Base-by-base conservation (phyloP, 352 stramenopile genomes). In the Globisporangium okanoganense region DNA sequence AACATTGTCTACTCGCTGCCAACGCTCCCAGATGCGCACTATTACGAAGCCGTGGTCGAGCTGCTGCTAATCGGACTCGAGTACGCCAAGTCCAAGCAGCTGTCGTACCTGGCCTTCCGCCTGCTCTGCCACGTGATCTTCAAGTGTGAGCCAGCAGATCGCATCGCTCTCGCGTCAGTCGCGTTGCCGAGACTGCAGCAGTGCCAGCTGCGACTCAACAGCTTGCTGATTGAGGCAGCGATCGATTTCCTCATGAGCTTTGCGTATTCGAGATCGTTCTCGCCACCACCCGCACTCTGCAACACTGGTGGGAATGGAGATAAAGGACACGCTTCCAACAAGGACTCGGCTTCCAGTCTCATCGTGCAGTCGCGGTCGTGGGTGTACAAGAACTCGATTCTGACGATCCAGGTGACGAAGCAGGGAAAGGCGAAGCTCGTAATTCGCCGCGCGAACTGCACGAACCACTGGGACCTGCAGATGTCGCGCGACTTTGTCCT, bases 191-290 rank as follows among this genome's bases (percentile, higher is more conserved):
- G 67, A 0, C 56, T 95, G n/a, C 70, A 84, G 36, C 70, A 85
- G 29, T 75, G 61, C 29, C 56, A 69, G 10, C 45, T 62, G 56
- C 66, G 66, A 0, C 65, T 69, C 1, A 82, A 85, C 45, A 78
- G 62, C 36, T 54, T 84, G 52, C 56, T 95, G 24, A 62, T 78
- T 7, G 82, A 95, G 56, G 70, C 78, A 7, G 82, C 82, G 14
- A 73, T 95, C 9, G 86, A 95, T 50, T 92, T 91, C 45, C 64
- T 95, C 22, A 85, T 90, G 78, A 88, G 71, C 55, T 87, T 85
- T 64, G 80, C 82, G 22, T 75, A 87, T 35, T 85, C 79, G 5
- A 71, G 73, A 22, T 87, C 82, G 14, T 62, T 71, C 31, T 22
- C 81, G 9, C 51, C 62, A 12, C 70, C 82, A 10, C 70, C 82